Evolutionary conservation across 805 yeast genomes (phyloP).

Genomic region (Metschnikowia drakensbergensis): DNA sequence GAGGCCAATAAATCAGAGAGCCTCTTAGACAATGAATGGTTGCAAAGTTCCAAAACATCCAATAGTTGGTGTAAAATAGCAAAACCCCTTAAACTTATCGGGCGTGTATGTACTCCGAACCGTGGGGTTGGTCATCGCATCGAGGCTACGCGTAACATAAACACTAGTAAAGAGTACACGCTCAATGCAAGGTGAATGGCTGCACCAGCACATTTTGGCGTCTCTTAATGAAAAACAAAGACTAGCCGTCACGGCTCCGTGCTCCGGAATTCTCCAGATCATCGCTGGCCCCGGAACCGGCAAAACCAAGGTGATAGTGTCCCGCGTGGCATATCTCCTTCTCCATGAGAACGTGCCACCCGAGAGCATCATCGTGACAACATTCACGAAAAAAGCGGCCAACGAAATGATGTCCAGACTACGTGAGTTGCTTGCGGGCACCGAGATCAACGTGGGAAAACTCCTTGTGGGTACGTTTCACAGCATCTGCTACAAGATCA

Average conservation of each 20-base stretch:
- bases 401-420: slow-evolving; percentile 74
- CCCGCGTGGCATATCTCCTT: slow-evolving; percentile 72
- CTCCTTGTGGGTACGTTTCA: slow-evolving; percentile 88
- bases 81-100: too few species aligned
- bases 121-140: background rate
- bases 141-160: background rate
- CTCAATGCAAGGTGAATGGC: background rate
- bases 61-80: too few species aligned
- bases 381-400: slow-evolving; percentile 93
- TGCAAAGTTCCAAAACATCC: too few species aligned
- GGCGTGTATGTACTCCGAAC: too few species aligned
- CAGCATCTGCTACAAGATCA: slow-evolving; percentile 63
- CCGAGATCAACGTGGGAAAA: slow-evolving; percentile 36
- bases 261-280: slow-evolving; percentile 41
- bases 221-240: slow-evolving; percentile 39
- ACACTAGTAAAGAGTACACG: background rate
- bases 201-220: background rate
- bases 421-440: slow-evolving; percentile 25
- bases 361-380: slow-evolving; percentile 69
- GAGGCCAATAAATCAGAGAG: too few species aligned
- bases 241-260: slow-evolving; percentile 36
- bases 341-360: slow-evolving; percentile 53
- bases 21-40: too few species aligned
- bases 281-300: slow-evolving; percentile 65
- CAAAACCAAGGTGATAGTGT: slow-evolving; percentile 78